phyloP scores from a whole-genome alignment of 2,329 filamentous ascomycete genomes.

The Dactylellina drechsleri region DNA sequence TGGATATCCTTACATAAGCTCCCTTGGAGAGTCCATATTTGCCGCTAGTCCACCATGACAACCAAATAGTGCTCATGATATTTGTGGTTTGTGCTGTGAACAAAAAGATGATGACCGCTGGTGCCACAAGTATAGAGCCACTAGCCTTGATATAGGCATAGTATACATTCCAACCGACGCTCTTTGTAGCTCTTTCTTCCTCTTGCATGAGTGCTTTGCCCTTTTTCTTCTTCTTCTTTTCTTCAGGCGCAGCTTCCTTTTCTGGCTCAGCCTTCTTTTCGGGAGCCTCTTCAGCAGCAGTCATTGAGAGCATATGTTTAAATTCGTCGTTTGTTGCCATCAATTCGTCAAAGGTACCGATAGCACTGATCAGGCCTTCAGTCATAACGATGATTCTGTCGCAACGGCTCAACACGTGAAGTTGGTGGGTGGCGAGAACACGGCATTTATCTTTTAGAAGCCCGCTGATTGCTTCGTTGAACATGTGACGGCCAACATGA shows the following conservation, averaged over 20 bases:
- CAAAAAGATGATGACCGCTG: conserved; percentile 79
- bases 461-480: conserved; percentile 92
- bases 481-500: conserved; percentile 78
- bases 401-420: conserved; percentile 89
- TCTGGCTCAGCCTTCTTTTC: conserved; percentile 75
- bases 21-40: conserved; percentile 72
- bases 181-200: conserved; percentile 76
- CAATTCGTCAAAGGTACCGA: conserved; percentile 89
- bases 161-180: conserved; percentile 91
- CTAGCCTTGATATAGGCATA: conserved; percentile 93
- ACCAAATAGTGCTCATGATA: conserved; percentile 87
- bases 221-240: conserved; percentile 89
- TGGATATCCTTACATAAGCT: conserved; percentile 70
- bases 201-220: conserved; percentile 95
- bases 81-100: conserved; percentile 82
- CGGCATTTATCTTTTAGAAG: conserved; percentile 88
- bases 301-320: conserved; percentile 76
- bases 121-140: conserved; percentile 85
- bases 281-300: conserved; percentile 64
- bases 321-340: conserved; percentile 84
- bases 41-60: conserved; percentile 77
- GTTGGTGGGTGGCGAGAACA: conserved; percentile 91
- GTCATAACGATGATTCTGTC: conserved; percentile 96
- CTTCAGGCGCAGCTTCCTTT: conserved; percentile 74
- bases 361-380: conserved; percentile 80